Conservation (phyloP, 1,284 basidiomycete genomes). For the Marasmius tenuissimus region DNA sequence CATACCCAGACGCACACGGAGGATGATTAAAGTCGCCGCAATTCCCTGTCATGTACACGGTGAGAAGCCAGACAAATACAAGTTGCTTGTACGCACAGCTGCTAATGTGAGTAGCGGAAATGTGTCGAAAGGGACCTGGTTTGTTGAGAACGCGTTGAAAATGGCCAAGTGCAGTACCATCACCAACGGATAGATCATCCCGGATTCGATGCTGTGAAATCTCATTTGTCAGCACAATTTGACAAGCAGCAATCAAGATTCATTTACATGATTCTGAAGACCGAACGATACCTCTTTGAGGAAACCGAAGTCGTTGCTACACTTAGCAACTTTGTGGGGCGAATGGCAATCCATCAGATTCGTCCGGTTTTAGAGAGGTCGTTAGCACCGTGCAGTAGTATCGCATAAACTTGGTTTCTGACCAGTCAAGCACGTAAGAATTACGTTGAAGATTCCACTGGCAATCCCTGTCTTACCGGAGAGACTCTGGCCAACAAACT, state of each 20-base stretch:
- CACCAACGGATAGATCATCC: neutral
- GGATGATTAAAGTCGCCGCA: neutral
- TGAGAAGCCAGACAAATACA: neutral
- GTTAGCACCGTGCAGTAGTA: neutral
- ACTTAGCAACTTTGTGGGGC: neutral
- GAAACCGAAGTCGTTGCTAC: neutral
- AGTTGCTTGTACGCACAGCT: neutral
- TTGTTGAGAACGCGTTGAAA: neutral
- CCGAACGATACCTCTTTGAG: neutral
- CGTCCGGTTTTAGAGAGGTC: neutral
- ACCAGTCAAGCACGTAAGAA: neutral
- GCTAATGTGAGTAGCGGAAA: neutral
- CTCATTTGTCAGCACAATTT: neutral
- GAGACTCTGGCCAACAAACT: neutral
- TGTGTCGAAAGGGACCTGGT: neutral
- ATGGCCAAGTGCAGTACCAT: neutral
- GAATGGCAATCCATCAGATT: neutral
- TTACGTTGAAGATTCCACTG: neutral
- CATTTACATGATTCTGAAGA: neutral
- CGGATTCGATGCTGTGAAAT: neutral
- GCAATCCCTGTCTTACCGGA: neutral
- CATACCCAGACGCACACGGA: neutral
- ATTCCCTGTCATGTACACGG: neutral
- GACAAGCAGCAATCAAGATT: neutral
- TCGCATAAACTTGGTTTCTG: neutral